Evolutionary conservation across 306 rosid species (phyloP).

Genomic region (Pyrus pyrifolia): DNA sequence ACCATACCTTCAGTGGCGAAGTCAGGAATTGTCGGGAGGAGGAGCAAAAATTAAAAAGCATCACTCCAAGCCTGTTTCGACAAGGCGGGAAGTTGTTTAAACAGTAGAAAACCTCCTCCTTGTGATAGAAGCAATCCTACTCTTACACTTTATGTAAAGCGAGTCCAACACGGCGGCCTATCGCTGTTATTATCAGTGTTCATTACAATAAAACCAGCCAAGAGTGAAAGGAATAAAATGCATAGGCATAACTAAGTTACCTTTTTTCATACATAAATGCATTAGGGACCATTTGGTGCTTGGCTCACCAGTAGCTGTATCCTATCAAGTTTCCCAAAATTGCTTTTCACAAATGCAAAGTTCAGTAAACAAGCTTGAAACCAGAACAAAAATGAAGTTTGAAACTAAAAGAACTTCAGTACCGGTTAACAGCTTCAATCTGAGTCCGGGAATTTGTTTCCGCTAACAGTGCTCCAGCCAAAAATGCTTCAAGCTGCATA

Average conservation of each 20-base stretch:
- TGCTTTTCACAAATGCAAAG: background rate
- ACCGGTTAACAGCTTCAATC: conserved; percentile 99
- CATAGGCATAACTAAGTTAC: background rate
- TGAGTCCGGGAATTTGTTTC: conserved; percentile 97
- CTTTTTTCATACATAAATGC: background rate
- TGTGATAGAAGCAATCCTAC: conserved; percentile 91
- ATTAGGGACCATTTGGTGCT: background rate
- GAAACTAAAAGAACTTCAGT: background rate
- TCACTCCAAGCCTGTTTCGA: conserved; percentile 81
- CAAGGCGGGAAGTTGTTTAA: conserved; percentile 18
- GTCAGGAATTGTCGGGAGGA: no score
- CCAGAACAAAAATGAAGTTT: background rate
- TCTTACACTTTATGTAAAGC: conserved; percentile 84
- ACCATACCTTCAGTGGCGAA: no score
- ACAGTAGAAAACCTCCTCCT: conserved; percentile 56
- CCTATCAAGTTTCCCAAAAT: background rate
- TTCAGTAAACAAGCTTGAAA: background rate
- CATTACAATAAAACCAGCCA: conserved; percentile 78
- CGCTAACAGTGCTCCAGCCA: conserved; percentile 91
- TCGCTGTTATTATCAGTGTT: conserved; percentile 89
- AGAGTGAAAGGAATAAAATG: conserved; percentile 47
- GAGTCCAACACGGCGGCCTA: conserved; percentile 97
- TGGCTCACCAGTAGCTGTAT: no score
- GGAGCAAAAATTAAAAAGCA: conserved; percentile 14
- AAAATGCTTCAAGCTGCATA: conserved; percentile 95